phyloP scores from a whole-genome alignment of 495 filamentous ascomycete species.

The Penicillium atrosanguineum region DNA sequence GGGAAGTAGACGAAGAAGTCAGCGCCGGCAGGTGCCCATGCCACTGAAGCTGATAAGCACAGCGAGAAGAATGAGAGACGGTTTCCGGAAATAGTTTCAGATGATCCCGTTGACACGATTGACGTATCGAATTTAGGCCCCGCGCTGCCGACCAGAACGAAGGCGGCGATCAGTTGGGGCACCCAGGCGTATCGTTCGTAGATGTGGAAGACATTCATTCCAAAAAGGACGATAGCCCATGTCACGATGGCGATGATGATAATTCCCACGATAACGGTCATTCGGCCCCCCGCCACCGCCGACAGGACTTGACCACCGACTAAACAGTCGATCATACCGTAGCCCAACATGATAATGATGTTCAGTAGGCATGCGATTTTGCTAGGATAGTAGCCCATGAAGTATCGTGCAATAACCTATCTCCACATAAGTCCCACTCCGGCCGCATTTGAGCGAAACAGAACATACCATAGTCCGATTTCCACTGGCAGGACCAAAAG shows the following conservation, averaged over 20 bases:
- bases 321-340: constrained; percentile 57
- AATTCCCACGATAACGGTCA: constrained; percentile 61
- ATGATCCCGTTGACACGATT: constrained; percentile 22
- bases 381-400: constrained; percentile 70
- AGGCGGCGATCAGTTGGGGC: constrained; percentile 57
- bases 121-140: constrained; percentile 57
- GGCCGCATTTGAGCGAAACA: neutral
- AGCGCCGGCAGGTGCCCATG: constrained; percentile 46
- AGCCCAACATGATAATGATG: constrained; percentile 65
- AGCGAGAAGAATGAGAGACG: constrained; percentile 62
- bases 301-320: constrained; percentile 50
- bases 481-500: constrained; percentile 62
- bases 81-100: constrained; percentile 44
- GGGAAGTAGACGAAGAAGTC: constrained; percentile 56
- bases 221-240: constrained; percentile 61
- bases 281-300: constrained; percentile 47
- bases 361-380: constrained; percentile 64
- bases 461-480: constrained; percentile 59
- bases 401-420: constrained; percentile 61
- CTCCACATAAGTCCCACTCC: too few species aligned
- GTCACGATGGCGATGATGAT: constrained; percentile 58
- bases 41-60: constrained; percentile 50
- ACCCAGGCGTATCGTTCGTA: constrained; percentile 63
- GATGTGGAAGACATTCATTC: constrained; percentile 63
- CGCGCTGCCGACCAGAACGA: constrained; percentile 59